A percentile compares a stretch with the other conserved stretches of the same genome.
Conservation (phyloP, 1,139 yeast species). For the Meyerozyma carpophila region DNA sequence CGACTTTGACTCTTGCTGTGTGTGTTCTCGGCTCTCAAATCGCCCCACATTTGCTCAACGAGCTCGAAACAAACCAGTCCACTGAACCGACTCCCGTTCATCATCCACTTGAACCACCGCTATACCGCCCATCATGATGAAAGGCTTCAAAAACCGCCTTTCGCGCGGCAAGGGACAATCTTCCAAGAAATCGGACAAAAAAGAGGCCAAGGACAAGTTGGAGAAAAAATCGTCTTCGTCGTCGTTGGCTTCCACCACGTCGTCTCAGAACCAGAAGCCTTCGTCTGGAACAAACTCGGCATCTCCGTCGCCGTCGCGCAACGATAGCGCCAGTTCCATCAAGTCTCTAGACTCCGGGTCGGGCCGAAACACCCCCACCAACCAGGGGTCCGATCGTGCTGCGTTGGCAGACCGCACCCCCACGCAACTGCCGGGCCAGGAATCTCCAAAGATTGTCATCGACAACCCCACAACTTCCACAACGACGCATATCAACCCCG, state of each 20-base stretch:
- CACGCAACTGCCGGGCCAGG: conserved; percentile 1
- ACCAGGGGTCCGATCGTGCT: background rate
- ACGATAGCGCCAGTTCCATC: conserved; percentile 25
- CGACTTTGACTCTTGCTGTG: no score
- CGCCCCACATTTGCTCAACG: no score
- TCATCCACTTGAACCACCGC: background rate
- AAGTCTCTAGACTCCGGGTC: conserved; percentile 12
- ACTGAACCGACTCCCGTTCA: no score
- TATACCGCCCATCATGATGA: conserved; percentile 36
- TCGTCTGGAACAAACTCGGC: conserved; percentile 22
- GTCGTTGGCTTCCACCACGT: conserved; percentile 17
- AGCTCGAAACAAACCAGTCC: no score
- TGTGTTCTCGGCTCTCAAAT: no score
- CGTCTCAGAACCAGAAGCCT: conserved; percentile 30
- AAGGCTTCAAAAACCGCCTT: conserved; percentile 47
- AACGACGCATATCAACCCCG: conserved; percentile 3
- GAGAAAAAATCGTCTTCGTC: conserved; percentile 8
- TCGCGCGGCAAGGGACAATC: conserved; percentile 40
- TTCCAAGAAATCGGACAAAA: conserved; percentile 34
- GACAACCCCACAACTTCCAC: conserved; percentile 10
- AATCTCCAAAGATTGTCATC: conserved; percentile 27
- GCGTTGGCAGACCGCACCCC: background rate
- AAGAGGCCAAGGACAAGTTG: conserved; percentile 17
- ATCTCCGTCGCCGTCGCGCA: conserved; percentile 32
- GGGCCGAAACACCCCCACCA: conserved; percentile 1